Base-by-base conservation (phyloP, 129 eudicot species). In the Flaveria linearis region DNA sequence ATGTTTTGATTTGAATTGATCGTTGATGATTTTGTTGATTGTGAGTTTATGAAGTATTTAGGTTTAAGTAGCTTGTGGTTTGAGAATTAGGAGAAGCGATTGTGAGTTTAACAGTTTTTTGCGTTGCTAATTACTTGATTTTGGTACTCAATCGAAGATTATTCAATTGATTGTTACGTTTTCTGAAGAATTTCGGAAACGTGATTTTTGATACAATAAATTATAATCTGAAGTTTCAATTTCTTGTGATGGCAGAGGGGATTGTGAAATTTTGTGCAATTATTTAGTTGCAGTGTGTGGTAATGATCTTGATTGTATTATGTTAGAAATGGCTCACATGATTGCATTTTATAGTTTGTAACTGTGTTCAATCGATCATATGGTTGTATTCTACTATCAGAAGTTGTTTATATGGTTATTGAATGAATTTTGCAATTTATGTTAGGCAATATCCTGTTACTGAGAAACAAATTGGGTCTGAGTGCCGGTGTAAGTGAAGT, bases 361-460 rank as follows among this genome's bases (percentile, higher is more conserved):
- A 36, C 41, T 5, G 41, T 36, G 41, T 36, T 5, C 7, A 5
- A 36, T 71, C 49, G 17, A 25, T 61, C 18, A 16, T 67, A 79
- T 50, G 72, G 49, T 18, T 64, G 56, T 18, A 61, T 46, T 61
- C 4, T 23, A 26, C 57, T 25, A 50, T 45, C 69, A 45, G 61
- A 43, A 57, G 16, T 5, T 22, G 26, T 66, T 16, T 16, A 62
- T 62, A 25, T 25, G 33, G 50, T 61, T 73, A 64, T 71, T 69
- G n/a, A 79, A 25, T 61, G 45, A 41, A 17, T 23, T 42, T 76
- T 72, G 71, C 73, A 42, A 46, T 36, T 53, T 73, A 7, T 80
- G 43, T 81, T 74, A 94, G 99, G 99, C 79, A 94, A 94, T 75
- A 83, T 91, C 77, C 89, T 94, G 55, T 82, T 80, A 64, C 75